Conservation (phyloP, 345 rosid species). For the Eucalyptus sp. region DNA sequence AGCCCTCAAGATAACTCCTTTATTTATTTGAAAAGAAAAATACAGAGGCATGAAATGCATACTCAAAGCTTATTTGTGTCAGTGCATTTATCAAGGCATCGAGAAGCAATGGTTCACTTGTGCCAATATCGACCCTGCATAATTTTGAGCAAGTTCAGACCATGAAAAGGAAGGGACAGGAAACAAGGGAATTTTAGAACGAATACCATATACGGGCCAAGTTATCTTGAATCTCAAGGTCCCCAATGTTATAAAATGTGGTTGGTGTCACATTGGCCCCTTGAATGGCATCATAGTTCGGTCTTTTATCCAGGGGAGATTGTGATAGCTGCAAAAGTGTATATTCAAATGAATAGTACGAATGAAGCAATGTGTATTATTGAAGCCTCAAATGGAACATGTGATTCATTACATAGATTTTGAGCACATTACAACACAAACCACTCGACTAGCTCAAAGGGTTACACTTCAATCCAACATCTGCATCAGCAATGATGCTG, state of each 20-base stretch:
- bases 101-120: conserved; percentile 63
- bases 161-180: neutral
- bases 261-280: conserved; percentile 83
- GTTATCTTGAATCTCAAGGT: conserved; percentile 85
- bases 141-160: neutral
- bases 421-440: neutral
- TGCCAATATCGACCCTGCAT: conserved; percentile 83
- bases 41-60: conserved; percentile 4
- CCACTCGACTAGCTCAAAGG: neutral
- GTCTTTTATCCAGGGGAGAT: conserved; percentile 58
- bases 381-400: neutral
- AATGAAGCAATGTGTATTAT: neutral
- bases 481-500: neutral
- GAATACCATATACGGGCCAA: conserved; percentile 72
- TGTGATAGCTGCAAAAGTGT: conserved; percentile 51
- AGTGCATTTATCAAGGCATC: conserved; percentile 77
- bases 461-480: neutral
- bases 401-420: neutral
- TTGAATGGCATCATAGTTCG: conserved; percentile 61
- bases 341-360: neutral
- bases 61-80: conserved; percentile 93
- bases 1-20: neutral
- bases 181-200: neutral
- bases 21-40: neutral
- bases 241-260: conserved; percentile 83